Evolutionary conservation across 2,329 filamentous ascomycete species (phyloP).

Genomic region (Sphaerostilbella broomeana): DNA sequence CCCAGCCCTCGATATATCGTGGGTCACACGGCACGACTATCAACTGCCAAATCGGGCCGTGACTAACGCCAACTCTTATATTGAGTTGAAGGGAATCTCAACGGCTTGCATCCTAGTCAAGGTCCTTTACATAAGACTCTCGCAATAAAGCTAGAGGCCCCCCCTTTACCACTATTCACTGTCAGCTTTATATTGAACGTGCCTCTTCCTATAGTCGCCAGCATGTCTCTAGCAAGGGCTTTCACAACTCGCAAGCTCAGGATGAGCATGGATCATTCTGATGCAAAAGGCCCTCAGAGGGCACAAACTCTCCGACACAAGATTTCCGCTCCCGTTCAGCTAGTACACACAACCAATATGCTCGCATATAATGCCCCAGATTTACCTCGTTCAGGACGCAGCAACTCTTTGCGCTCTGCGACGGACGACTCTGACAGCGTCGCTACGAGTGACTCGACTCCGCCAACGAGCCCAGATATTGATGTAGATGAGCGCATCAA

Average conservation of each 20-base stretch:
- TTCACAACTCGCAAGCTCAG: slow-evolving; percentile 65
- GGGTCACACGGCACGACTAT: slow-evolving; percentile 11
- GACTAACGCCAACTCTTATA: not conserved
- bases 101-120: no score
- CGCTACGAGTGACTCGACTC: slow-evolving; percentile 49
- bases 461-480: slow-evolving; percentile 63
- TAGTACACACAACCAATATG: slow-evolving; percentile 93
- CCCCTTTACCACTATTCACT: no score
- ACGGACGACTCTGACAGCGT: slow-evolving; percentile 67
- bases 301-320: slow-evolving; percentile 47
- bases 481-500: slow-evolving; percentile 48
- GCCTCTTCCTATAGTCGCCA: slow-evolving; percentile 3
- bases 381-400: slow-evolving; percentile 50
- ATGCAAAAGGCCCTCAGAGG: slow-evolving; percentile 37
- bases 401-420: slow-evolving; percentile 50
- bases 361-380: slow-evolving; percentile 92
- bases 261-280: slow-evolving; percentile 39
- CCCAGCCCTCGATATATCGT: slow-evolving; percentile 1
- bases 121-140: no score
- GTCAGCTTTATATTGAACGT: not conserved
- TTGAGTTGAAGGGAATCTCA: not conserved
- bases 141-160: no score
- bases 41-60: slow-evolving; percentile 14
- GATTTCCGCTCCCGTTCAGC: slow-evolving; percentile 81
- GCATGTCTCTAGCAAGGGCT: slow-evolving; percentile 58